Conservation (phyloP, 1,139 yeast species). For the Hanseniaspora uvarum region DNA sequence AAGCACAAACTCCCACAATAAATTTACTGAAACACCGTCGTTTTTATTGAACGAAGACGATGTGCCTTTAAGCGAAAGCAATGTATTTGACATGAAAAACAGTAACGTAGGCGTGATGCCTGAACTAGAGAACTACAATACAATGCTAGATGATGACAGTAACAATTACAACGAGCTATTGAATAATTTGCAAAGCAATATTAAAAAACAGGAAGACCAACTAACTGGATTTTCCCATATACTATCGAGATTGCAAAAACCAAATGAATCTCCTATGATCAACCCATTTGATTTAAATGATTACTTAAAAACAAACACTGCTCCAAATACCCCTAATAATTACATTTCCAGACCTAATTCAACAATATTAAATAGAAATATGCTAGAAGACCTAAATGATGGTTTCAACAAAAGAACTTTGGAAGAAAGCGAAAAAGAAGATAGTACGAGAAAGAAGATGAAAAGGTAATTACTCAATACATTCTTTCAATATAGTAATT, state of each 20-base stretch:
- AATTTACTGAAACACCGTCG: not conserved
- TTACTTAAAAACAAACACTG: conserved; percentile 18
- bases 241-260: conserved; percentile 18
- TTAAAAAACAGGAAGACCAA: conserved; percentile 29
- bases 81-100: not conserved
- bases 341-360: not conserved
- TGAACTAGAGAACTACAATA: not conserved
- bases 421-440: not conserved
- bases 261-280: conserved; percentile 5
- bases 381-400: not conserved
- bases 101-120: not conserved
- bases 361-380: not conserved
- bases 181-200: conserved; percentile 26
- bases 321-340: conserved; percentile 14
- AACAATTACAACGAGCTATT: conserved; percentile 19
- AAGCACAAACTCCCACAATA: conserved; percentile 3
- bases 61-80: conserved; percentile 2
- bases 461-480: not conserved
- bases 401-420: not conserved
- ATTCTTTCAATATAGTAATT: too few relatives aligned
- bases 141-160: conserved; percentile 6
- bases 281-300: conserved; percentile 20
- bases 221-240: conserved; percentile 28
- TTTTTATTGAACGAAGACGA: not conserved
- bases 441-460: not conserved